These are phyloP conservation scores for Boletellus emodensis DNA, from an alignment of 768 basidiomycete species.

Conservation along the genomic window DNA sequence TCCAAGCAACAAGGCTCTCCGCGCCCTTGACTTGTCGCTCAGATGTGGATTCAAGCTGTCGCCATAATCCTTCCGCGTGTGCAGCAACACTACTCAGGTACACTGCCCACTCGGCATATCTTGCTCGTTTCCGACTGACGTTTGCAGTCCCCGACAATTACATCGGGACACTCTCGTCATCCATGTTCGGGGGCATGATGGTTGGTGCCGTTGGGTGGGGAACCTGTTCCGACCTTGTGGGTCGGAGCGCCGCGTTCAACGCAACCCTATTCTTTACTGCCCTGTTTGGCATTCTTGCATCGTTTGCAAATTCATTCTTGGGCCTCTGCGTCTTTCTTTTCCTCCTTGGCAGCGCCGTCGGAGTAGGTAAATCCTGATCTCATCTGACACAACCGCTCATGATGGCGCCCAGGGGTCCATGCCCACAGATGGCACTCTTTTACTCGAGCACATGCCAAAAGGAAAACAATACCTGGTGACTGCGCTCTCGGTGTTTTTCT, in stretches of 20 bases:
- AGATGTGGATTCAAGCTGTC: conserved; percentile 94
- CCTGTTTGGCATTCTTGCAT: conserved; percentile 79
- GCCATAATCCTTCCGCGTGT: conserved; percentile 96
- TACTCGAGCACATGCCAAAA: conserved; percentile 89
- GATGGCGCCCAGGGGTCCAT: conserved; percentile 68
- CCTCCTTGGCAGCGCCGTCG: conserved; percentile 88
- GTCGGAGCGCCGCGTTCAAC: conserved; percentile 89
- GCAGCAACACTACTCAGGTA: conserved; percentile 81
- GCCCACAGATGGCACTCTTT: conserved; percentile 94
- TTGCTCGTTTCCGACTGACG: conserved; percentile 14
- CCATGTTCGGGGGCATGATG: conserved; percentile 98
- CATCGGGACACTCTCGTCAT: conserved; percentile 80
- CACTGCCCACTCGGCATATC: conserved; percentile 19
- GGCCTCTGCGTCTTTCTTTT: conserved; percentile 77
- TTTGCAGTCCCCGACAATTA: conserved; percentile 62
- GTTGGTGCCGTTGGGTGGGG: conserved; percentile 90
- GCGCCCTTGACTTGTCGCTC: conserved; percentile 27
- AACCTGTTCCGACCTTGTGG: conserved; percentile 85
- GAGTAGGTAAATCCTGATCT: conserved; percentile 49
- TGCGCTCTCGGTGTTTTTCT: conserved; percentile 93
- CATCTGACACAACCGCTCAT: not conserved
- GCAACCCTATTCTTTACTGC: conserved; percentile 87
- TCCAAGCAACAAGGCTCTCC: not conserved
- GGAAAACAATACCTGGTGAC: conserved; percentile 92
- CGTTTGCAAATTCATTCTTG: conserved; percentile 65